phyloP scores from a whole-genome alignment of 331 rosid species.

The Pyracantha coccinea region DNA sequence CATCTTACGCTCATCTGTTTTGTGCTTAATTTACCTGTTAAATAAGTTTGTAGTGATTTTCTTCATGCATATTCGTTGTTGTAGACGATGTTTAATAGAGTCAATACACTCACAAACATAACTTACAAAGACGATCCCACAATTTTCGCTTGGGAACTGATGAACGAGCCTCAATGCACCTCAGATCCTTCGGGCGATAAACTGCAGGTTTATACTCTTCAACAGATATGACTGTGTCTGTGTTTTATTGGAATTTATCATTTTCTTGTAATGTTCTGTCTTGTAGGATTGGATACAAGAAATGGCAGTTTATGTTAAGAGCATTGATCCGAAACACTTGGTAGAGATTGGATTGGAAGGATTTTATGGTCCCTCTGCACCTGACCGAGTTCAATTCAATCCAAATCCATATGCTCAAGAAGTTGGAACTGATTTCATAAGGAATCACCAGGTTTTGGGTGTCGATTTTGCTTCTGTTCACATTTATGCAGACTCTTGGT shows the following conservation, averaged over 20 bases:
- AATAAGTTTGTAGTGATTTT: background rate
- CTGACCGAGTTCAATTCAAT: constrained; percentile 64
- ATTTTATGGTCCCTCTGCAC: constrained; percentile 94
- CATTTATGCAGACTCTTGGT: constrained; percentile 85
- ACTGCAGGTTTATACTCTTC: constrained; percentile 50
- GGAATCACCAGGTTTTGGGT: constrained; percentile 84
- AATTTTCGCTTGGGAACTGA: constrained; percentile 90
- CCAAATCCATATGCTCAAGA: constrained; percentile 87
- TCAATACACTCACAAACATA: constrained; percentile 63
- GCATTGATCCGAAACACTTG: constrained; percentile 82
- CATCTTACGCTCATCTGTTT: background rate
- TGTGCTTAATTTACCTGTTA: background rate
- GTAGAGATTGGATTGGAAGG: constrained; percentile 92
- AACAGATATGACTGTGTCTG: background rate
- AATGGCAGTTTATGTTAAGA: constrained; percentile 87
- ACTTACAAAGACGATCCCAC: constrained; percentile 94
- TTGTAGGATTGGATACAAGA: constrained; percentile 86
- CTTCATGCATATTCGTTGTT: background rate
- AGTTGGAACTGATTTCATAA: constrained; percentile 87
- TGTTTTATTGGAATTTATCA: background rate
- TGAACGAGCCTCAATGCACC: constrained; percentile 94
- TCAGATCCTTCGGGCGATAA: constrained; percentile 73
- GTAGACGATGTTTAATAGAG: constrained; percentile 84
- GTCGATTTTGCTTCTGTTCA: constrained; percentile 90
- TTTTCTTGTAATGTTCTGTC: background rate